Conservation (phyloP, 2,329 filamentous ascomycete genomes). For the Emmonsia crescens region DNA sequence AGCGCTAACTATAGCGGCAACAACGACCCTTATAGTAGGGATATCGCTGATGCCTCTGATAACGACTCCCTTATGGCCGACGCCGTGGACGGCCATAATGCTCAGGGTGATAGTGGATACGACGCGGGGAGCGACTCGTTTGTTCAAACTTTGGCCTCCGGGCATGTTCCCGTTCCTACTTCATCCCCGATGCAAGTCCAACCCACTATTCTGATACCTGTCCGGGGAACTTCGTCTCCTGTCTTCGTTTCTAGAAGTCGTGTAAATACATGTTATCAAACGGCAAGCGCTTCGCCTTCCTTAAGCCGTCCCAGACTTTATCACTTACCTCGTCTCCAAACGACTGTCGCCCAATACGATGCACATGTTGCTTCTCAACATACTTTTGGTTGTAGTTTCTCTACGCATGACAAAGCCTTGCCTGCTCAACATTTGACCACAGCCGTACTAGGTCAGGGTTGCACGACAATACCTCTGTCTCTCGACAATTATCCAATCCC, state of each 20-base stretch:
- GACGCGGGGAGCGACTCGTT: background rate
- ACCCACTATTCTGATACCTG: background rate
- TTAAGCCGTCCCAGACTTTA: background rate
- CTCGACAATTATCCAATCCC: background rate
- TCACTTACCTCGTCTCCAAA: background rate
- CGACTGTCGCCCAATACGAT: background rate
- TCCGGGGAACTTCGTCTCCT: background rate
- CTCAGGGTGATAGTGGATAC: background rate
- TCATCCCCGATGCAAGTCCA: conserved; percentile 47
- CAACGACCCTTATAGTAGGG: background rate
- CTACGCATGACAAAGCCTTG: background rate
- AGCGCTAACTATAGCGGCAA: background rate
- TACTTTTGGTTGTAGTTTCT: background rate
- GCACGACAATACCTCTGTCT: background rate
- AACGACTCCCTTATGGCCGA: background rate
- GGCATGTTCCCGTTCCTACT: conserved; percentile 52
- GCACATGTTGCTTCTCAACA: background rate
- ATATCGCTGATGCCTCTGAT: background rate
- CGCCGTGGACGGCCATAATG: background rate
- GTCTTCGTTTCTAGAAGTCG: background rate
- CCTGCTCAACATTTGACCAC: background rate
- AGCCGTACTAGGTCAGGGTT: no score
- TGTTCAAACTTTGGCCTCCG: conserved; percentile 35
- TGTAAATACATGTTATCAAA: background rate
- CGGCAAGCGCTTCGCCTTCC: background rate